phyloP scores from a whole-genome alignment of 2,329 filamentous ascomycete species.

The Eutypa lata region DNA sequence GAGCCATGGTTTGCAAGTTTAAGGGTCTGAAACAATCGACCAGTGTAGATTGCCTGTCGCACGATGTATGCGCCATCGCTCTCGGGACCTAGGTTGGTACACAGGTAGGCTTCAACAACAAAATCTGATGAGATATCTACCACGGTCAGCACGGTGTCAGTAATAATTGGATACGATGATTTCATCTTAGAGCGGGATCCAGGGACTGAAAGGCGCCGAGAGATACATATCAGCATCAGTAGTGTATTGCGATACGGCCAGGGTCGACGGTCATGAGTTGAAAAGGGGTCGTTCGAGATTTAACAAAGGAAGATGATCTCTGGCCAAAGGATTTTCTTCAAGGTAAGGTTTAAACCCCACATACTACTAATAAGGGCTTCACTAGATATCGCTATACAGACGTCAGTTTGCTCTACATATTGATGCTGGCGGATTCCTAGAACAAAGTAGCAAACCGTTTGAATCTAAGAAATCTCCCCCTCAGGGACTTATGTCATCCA shows the following conservation, averaged over 20 bases:
- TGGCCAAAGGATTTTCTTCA: conserved; percentile 9
- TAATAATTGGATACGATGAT: not conserved
- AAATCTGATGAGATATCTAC: not conserved
- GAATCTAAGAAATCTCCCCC: not conserved
- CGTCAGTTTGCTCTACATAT: no score
- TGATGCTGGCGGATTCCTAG: no score
- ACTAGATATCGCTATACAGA: not conserved
- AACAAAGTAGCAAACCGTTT: no score
- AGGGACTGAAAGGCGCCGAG: not conserved
- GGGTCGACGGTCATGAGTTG: not conserved
- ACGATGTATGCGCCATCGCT: no score
- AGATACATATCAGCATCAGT: not conserved
- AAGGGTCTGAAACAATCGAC: no score
- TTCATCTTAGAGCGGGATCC: not conserved
- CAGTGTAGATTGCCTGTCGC: no score
- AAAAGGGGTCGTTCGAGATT: no score
- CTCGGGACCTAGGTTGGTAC: no score
- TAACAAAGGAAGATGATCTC: conserved; percentile 6
- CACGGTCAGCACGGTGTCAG: not conserved
- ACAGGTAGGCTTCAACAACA: no score
- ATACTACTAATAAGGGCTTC: not conserved
- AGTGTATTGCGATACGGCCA: not conserved
- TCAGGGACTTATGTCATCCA: conserved; percentile 10
- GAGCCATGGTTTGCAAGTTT: no score
- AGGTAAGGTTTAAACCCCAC: not conserved